Percentiles rank a stretch among this genome's conserved stretches.
These are phyloP conservation scores for Phialocephala sp. DNA, from an alignment of 2,329 filamentous ascomycete species.

Conservation along the genomic window DNA sequence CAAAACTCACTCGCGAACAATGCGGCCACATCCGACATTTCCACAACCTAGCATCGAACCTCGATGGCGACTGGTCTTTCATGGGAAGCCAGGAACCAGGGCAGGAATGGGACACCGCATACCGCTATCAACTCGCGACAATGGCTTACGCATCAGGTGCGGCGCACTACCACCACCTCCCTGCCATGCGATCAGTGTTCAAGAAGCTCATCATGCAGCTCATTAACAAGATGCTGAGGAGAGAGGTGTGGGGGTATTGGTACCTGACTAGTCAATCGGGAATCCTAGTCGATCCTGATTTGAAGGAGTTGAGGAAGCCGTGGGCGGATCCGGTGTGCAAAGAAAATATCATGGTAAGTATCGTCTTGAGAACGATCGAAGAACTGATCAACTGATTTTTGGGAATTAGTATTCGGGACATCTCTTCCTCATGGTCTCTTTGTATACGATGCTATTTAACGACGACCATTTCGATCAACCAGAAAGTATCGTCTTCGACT, in stretches of 20 bases:
- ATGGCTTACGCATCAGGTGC: not conserved
- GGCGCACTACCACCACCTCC: not conserved
- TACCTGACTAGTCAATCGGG: not conserved
- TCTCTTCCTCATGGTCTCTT: not conserved
- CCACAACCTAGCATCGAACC: not conserved
- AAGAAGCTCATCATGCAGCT: not conserved
- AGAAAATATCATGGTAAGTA: not conserved
- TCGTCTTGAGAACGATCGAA: not conserved
- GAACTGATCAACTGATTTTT: not conserved
- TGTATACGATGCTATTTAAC: not conserved
- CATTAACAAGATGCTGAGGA: not conserved
- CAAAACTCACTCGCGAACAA: not conserved
- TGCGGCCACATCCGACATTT: not conserved
- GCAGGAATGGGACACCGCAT: not conserved
- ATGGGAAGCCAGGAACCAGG: not conserved
- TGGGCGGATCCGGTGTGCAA: not conserved
- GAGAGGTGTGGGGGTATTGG: not conserved
- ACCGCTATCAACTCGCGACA: not conserved
- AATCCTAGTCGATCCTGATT: not conserved
- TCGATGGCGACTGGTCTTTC: not conserved
- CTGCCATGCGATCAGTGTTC: not conserved
- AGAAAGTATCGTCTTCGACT: not conserved
- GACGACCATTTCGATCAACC: not conserved
- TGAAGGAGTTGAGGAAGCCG: not conserved
- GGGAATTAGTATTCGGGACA: not conserved